Percentiles rank a stretch among this genome's conserved stretches.
These are phyloP conservation scores for Pestalotiopsis sp. DNA, from an alignment of 2,329 filamentous ascomycete genomes.

Conservation along the genomic window DNA sequence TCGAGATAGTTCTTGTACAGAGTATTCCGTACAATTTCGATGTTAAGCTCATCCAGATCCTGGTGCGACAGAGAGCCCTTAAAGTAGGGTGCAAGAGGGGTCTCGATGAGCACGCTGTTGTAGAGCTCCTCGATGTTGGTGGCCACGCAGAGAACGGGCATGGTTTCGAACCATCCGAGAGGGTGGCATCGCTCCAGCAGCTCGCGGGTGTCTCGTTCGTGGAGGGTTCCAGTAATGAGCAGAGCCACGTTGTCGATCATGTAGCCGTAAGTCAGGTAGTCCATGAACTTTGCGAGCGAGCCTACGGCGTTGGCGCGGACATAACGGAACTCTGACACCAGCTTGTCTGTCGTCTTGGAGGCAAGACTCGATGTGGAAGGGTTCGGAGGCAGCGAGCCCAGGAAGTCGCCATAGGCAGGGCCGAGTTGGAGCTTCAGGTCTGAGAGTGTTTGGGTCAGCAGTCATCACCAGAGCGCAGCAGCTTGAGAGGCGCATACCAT, in stretches of 20 bases:
- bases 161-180: conserved; percentile 97
- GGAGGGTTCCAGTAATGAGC: conserved; percentile 94
- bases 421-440: conserved; percentile 98
- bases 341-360: conserved; percentile 94
- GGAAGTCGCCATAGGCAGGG: conserved; percentile 95
- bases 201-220: conserved; percentile 95
- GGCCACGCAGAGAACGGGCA: conserved; percentile 96
- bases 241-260: conserved; percentile 99
- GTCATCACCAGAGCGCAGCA: neutral
- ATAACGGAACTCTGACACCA: conserved; percentile 96
- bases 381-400: conserved; percentile 90
- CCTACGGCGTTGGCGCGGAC: conserved; percentile 92
- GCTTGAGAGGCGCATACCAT: conserved; percentile 63
- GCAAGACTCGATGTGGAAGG: conserved; percentile 95
- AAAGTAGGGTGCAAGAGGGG: conserved; percentile 93
- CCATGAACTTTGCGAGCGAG: conserved; percentile 91
- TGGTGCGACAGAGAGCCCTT: conserved; percentile 95
- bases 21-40: conserved; percentile 98
- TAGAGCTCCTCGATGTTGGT: conserved; percentile 99
- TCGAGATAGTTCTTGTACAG: conserved; percentile 99
- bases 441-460: conserved; percentile 37
- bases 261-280: conserved; percentile 98
- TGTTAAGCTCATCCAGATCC: conserved; percentile 97
- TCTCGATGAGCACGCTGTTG: conserved; percentile 97
- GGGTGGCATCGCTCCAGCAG: conserved; percentile 95